Evolutionary conservation across 2,329 filamentous ascomycete species (phyloP).

Genomic region (Diaporthe helianthi): DNA sequence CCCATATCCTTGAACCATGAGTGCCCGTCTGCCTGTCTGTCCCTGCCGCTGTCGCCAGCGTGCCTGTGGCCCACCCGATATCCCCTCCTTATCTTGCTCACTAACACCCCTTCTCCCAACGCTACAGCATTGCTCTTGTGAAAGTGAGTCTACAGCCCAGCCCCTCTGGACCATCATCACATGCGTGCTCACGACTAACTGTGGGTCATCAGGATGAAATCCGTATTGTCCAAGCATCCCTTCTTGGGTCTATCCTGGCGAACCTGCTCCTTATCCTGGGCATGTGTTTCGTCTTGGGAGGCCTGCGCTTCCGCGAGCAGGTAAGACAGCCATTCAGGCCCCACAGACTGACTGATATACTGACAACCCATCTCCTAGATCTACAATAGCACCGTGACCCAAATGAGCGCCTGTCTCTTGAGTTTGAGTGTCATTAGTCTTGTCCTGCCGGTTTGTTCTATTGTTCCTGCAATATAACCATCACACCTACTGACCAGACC

Average conservation of each 20-base stretch:
- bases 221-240: constrained; percentile 87
- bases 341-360: constrained; percentile 3
- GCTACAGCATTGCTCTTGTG: constrained; percentile 73
- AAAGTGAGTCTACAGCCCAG: constrained; percentile 57
- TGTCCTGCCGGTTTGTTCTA: constrained; percentile 71
- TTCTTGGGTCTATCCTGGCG: constrained; percentile 87
- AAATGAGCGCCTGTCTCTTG: constrained; percentile 93
- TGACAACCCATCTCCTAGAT: constrained; percentile 56
- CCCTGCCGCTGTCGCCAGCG: constrained; percentile 12
- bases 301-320: constrained; percentile 87
- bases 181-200: constrained; percentile 39
- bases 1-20: constrained; percentile 45
- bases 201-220: constrained; percentile 70
- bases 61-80: constrained; percentile 36
- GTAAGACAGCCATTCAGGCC: constrained; percentile 47
- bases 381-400: constrained; percentile 93
- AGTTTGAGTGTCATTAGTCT: constrained; percentile 91
- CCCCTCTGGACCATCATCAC: background rate
- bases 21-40: constrained; percentile 15
- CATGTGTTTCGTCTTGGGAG: constrained; percentile 89
- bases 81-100: constrained; percentile 38
- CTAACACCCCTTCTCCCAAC: constrained; percentile 44
- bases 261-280: constrained; percentile 89
- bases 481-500: background rate
- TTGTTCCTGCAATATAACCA: constrained; percentile 30